phyloP scores from a whole-genome alignment of 495 filamentous ascomycete species.

The Halenospora varia region DNA sequence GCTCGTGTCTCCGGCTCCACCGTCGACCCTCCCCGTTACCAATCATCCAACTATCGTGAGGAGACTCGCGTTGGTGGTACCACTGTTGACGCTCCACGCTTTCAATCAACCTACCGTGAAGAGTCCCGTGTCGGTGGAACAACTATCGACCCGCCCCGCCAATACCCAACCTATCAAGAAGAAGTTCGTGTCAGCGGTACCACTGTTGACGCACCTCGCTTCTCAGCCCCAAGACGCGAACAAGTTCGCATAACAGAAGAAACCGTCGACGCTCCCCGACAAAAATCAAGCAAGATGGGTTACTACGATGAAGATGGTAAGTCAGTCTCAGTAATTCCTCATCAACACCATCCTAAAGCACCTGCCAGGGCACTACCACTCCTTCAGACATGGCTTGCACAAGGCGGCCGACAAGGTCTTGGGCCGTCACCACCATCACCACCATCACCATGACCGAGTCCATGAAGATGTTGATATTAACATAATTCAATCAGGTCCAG shows the following conservation, averaged over 20 bases:
- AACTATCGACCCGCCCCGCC: conserved; percentile 28
- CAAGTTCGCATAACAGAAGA: conserved; percentile 18
- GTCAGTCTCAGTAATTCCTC: conserved; percentile 20
- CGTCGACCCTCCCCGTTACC: conserved; percentile 28
- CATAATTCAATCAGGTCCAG: conserved; percentile 10
- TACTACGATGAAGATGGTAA: conserved; percentile 94
- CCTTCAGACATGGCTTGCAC: conserved; percentile 83
- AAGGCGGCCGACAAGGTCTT: conserved; percentile 74
- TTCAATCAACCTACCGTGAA: conserved; percentile 12
- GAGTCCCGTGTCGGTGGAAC: conserved; percentile 20
- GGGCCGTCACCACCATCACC: conserved; percentile 49
- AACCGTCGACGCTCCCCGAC: conserved; percentile 35
- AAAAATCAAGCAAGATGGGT: conserved; percentile 70
- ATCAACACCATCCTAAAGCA: conserved; percentile 21
- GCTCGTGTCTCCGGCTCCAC: conserved; percentile 20
- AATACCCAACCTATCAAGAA: conserved; percentile 26
- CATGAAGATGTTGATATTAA: not conserved
- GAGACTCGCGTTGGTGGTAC: not conserved
- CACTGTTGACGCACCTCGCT: conserved; percentile 46
- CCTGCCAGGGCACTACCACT: conserved; percentile 78
- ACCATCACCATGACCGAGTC: conserved; percentile 28
- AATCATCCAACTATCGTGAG: not conserved
- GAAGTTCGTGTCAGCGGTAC: conserved; percentile 39
- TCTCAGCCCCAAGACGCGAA: conserved; percentile 25
- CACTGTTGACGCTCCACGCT: conserved; percentile 34